Evolutionary conservation across 305 asterid genomes (phyloP), one percentile per base, ranked within the genome.

Genomic region (Salvia sclarea): DNA sequence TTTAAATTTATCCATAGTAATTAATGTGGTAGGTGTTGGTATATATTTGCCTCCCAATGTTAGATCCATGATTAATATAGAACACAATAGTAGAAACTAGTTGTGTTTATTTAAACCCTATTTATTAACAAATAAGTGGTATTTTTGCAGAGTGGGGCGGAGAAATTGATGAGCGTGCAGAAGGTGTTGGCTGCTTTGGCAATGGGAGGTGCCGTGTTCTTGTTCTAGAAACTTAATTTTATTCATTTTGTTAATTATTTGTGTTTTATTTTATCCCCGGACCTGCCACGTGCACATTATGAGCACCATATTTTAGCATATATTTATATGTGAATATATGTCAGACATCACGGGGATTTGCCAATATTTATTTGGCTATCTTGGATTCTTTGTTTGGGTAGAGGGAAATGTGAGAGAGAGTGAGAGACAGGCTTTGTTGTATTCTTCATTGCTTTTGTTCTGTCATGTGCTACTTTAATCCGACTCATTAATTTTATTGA

Each of bases 81-180:
- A 22, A 8, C 0, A 8, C 0, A 1, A 17, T 4, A n/a, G 1
- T n/a, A 43, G 1, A 7, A 53, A 1, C 2, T 16, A 8, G 68
- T 9, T 62, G 43, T 24, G 24, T 4, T 0, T 44, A 28, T 44
- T 62, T 1, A 60, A 58, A 28, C 18, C 16, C 11, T 6, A 22
- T 16, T 35, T 60, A 16, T 25, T 30, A 3, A 45, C 13, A 45
- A 30, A 16, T 28, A n/a, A n/a, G n/a, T 45, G 18, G 7, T 5
- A 12, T 41, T 40, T 24, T 28, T 77, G 83, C 96, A 89, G 95
- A 85, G 88, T 71, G 96, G 89, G 47, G 96, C 86, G 62, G 90
- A 71, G 81, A 75, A 77, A 75, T 66, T 83, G 90, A 76, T 74
- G 83, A 70, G 80, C 31, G 59, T 38, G 48, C 64, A 76, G 72